Percentiles rank a stretch among this genome's conserved stretches.
These are phyloP conservation scores for Pichia exigua DNA, from an alignment of 805 yeast species.

Conservation along the genomic window DNA sequence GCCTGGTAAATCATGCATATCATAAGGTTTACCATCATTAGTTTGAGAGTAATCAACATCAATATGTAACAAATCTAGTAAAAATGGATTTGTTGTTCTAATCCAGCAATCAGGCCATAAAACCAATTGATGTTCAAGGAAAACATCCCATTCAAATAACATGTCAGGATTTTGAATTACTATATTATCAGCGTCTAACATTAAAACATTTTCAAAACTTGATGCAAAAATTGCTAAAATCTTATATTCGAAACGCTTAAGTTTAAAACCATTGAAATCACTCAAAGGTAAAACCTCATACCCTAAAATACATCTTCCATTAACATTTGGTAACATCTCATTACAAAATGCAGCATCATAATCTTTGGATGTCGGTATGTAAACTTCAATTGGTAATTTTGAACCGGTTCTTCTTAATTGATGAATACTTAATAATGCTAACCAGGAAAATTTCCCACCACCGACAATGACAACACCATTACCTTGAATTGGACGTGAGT, in stretches of 20 bases:
- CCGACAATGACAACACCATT: constrained; percentile 44
- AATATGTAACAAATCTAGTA: constrained; percentile 30
- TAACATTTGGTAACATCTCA: constrained; percentile 30
- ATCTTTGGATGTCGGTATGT: constrained; percentile 35
- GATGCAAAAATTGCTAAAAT: constrained; percentile 41
- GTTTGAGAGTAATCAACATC: constrained; percentile 7
- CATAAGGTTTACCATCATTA: constrained; percentile 24
- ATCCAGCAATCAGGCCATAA: constrained; percentile 71
- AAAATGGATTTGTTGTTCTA: constrained; percentile 56
- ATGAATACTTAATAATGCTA: constrained; percentile 39
- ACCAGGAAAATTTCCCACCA: constrained; percentile 45
- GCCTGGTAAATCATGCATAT: constrained; percentile 55
- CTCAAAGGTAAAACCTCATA: constrained; percentile 24
- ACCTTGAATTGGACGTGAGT: constrained; percentile 4
- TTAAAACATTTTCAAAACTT: constrained; percentile 37
- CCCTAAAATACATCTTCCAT: constrained; percentile 41
- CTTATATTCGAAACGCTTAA: constrained; percentile 45
- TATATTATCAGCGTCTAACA: constrained; percentile 46
- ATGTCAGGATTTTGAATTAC: constrained; percentile 36
- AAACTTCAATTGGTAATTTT: constrained; percentile 43
- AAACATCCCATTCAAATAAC: constrained; percentile 39
- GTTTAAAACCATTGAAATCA: constrained; percentile 19
- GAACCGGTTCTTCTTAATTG: constrained; percentile 39
- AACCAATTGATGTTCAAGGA: constrained; percentile 36
- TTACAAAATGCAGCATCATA: constrained; percentile 43